Base-by-base conservation (phyloP, 176 grass and related monocot genomes). In the Panicum miliaceum region DNA sequence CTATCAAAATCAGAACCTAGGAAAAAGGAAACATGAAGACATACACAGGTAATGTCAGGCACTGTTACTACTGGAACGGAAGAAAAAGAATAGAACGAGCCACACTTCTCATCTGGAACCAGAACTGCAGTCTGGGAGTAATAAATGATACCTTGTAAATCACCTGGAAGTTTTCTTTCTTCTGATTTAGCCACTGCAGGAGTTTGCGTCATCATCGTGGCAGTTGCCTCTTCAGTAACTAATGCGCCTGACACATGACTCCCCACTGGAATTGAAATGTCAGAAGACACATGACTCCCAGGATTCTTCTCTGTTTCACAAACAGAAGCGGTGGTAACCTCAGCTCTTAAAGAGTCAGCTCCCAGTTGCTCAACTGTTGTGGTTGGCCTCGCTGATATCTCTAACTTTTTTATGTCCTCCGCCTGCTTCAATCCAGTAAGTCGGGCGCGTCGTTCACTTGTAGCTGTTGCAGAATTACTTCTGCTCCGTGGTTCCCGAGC, bases 381-480 rank as follows among this genome's bases (percentile, higher is more conserved):
- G 56, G 69, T 68, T 64, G 67, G 47, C 50, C 60, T 89, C 36
- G 66, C 54, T 25, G 67, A 81, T 22, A 74, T 70, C 45, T 88
- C 87, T 83, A 68, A 14, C 35, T 68, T 89, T 64, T 80, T 83
- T 3, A 3, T n/a, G 37, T 79, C 82, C 80, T 92, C 90, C 64
- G 64, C 57, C 40, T 88, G 84, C 71, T 94, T 94, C 19, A 64
- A 81, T 58, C 47, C 93, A 73, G 90, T 80, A 81, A 81, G 82
- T 77, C 82, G 90, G 83, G 82, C 75, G 81, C 82, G 88, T 1
- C 82, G 90, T 86, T 92, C 90, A 78, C 23, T 81, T 38, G 90
- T 85, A 73, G 82, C 90, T 43, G 93, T 86, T 73, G 85, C 78
- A 73, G 88, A 90, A 81, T 64, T 87, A 87, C 77, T 94, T 86